Evolutionary conservation across 768 basidiomycete genomes (phyloP).

Genomic region (Podaxis pistillaris): DNA sequence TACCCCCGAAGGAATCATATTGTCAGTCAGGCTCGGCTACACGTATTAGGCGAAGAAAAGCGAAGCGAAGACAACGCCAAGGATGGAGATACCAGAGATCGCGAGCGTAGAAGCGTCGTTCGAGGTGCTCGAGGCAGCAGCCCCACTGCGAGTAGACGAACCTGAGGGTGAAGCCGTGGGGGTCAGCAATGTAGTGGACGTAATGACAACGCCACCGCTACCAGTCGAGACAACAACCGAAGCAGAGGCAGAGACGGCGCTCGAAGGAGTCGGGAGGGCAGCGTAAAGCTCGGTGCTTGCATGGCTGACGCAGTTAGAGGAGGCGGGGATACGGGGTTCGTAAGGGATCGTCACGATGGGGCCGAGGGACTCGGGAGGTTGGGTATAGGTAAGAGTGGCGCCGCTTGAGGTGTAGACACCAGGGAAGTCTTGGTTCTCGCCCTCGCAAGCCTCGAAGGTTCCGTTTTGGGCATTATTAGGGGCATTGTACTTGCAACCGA

Average conservation of each 20-base stretch:
- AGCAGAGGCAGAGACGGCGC: neutral
- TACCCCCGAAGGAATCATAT: neutral
- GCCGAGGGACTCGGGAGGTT: constrained; percentile 39
- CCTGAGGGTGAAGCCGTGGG: neutral
- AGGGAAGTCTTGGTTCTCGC: constrained; percentile 61
- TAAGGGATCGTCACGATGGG: constrained; percentile 37
- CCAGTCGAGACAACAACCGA: neutral
- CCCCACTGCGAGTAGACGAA: neutral
- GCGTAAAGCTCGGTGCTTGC: constrained; percentile 28
- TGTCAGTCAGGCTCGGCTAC: neutral
- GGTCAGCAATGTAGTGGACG: neutral
- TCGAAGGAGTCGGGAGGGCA: constrained; percentile 14
- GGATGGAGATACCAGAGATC: constrained; percentile 21
- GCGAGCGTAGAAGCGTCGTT: constrained; percentile 21
- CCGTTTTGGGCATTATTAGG: constrained; percentile 60
- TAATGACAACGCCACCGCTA: neutral
- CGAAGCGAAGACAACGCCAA: constrained; percentile 21
- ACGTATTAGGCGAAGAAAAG: constrained; percentile 18
- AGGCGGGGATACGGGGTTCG: constrained; percentile 33
- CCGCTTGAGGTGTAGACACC: constrained; percentile 48
- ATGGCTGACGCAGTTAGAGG: constrained; percentile 34
- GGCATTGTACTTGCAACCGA: constrained; percentile 73
- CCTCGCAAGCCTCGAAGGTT: constrained; percentile 62
- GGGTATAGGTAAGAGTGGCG: constrained; percentile 32
- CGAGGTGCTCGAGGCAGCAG: neutral